Evolutionary conservation across 2,329 filamentous ascomycete genomes (phyloP), one percentile per base, ranked within the genome.

Genomic region (Cladosporium velox): DNA sequence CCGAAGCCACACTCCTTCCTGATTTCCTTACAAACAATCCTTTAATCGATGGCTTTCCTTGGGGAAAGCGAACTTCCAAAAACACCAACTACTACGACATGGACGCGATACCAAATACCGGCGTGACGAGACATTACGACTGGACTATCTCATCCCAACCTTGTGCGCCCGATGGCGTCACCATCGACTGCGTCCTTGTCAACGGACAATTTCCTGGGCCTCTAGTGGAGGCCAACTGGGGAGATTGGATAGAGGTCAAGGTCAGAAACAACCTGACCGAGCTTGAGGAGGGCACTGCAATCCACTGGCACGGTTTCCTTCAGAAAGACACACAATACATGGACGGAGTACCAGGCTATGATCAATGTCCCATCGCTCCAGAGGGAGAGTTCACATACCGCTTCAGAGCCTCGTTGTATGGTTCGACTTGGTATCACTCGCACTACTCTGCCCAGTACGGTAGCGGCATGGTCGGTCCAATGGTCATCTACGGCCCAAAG

Each of bases 241-340:
- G 78, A 26, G 79, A 83, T 65, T 78, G 70, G 68, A 69, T 72
- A 55, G 65, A 70, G 49, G 70, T 79, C 10, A 72, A 71, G 10
- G 75, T 79, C n/a, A 69, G 68, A 12, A 81, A 81, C 67, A 68
- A 74, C 28, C 71, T 78, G 14, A 71, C 72, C 3, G 58, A 60
- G 38, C 58, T 60, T 28, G 67, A 68, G 67, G 74, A 78, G 57
- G 76, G 76, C 1, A 80, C 78, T 10, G 70, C 77, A 1, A 70
- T 82, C 4, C 80, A 82, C 67, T 84, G 81, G 80, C 82, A 84
- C 72, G 82, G 82, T 21, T 64, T 74, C 18, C 28, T 60, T 3
- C 58, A 60, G 26, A 60, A 60, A n/a, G 44, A 44, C 14, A 60
- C 58, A 34, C 58, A 60, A n/a, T 60, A 68, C 70, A 66, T 82